Base-by-base conservation (phyloP, 495 filamentous ascomycete genomes). In the Neurospora sp. region DNA sequence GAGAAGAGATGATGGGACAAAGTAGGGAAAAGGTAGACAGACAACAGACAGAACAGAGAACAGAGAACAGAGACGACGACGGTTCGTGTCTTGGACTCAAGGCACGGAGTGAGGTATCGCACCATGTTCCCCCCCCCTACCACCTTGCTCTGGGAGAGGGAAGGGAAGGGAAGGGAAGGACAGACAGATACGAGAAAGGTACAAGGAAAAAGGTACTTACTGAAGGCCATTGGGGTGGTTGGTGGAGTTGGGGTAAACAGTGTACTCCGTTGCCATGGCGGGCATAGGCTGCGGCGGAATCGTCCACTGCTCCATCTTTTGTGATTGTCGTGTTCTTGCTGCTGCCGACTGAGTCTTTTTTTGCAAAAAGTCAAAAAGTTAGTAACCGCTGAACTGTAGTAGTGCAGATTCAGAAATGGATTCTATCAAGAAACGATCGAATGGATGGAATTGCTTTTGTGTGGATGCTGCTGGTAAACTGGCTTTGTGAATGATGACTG, bases 261-360 rank as follows among this genome's bases (percentile, higher is more conserved):
- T 72, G 81, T 86, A 85, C 79, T 83, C 85, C 77, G 54, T 66
- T 16, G 23, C 31, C 54, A 66, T 66, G 54, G 54, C 54, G 14
- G 54, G 54, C 54, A 66, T 66, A 66, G 82, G 78, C 79, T 83
- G 78, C 74, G 85, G 82, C 74, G 83, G 74, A 78, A 86, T 84
- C 79, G 84, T 85, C 85, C 84, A 86, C 81, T 86, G 82, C 82
- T 87, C 83, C 85, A 87, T 87, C 31, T 62, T 35, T 66, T 35
- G 27, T 0, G 27, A 35, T 66, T 66, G 54, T 35, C 54, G 49
- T 27, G 49, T 14, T 60, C 49, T 60, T 23, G 49, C 11, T 60
- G 49, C 49, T 60, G 49, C 23, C 49, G 27, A 27, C 23, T 31
- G 54, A 31, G 23, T 62, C 54, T 66, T 16, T 66, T 62, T 11